Base-by-base conservation (phyloP, 1,284 basidiomycete species). In the Kalmanozyma brasiliensis region DNA sequence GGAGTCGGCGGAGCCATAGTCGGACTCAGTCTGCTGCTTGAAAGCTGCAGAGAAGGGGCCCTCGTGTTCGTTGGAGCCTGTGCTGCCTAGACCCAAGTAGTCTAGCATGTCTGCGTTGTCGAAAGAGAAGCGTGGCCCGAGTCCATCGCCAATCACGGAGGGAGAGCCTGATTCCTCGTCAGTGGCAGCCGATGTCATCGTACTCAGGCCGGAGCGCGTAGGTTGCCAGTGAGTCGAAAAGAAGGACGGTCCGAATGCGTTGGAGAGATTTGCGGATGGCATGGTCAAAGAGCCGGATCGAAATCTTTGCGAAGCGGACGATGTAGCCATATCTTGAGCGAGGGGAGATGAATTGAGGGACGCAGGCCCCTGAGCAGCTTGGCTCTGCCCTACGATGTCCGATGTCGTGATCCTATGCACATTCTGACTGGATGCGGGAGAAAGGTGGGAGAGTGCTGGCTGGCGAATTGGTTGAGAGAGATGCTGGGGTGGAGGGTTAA, bases 191-290 rank as follows among this genome's bases (percentile, higher is more conserved):
- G 62, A 65, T 4, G 63, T 58, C 55, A 71, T 60, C 38, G 52
- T 60, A 59, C 68, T 71, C 26, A 71, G 42, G 7, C 68, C 68
- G 10, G 68, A 71, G 10, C 63, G 62, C 3, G 68, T 62, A 8
- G 67, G 67, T 23, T 74, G 72, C 59, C 63, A 64, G 11, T 62
- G 51, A n/a, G 57, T 58, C n/a, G 73, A 74, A 29, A 76, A 76
- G 49, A 76, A 66, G n/a, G 62, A 66, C 8, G 73, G 73, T 0
- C 73, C 73, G 23, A 76, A 76, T 0, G 73, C 48, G 36, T 69
- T 74, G 14, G 55, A 40, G 3, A 76, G 43, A 30, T 74, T 70
- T 20, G 64, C 44, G 32, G 59, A 37, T 17, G 71, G 63, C 1
- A 67, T 26, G 5, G 66, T 71, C 30, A 74, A 58, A 1, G 71